phyloP scores from a whole-genome alignment of 768 basidiomycete species.

The Sistotremastrum suecicum region DNA sequence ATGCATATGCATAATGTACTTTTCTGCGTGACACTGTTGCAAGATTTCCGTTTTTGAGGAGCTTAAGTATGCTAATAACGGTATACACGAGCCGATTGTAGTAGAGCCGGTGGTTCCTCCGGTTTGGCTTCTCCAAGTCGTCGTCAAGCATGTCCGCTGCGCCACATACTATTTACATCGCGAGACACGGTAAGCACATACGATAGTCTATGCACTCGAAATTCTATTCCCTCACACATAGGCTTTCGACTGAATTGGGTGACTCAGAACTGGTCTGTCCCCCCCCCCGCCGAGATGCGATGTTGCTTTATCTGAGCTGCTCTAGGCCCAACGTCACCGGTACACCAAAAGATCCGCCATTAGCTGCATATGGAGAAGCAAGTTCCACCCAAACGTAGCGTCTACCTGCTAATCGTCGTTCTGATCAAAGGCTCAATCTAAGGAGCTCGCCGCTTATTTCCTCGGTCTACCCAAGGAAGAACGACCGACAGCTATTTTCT shows the following conservation, averaged over 20 bases:
- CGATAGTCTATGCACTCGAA: neutral
- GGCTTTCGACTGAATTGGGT: slow-evolving; percentile 71
- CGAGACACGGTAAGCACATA: slow-evolving; percentile 40
- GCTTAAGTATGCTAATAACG: too few relatives aligned
- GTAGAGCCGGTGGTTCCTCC: too few relatives aligned
- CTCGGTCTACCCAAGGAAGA: slow-evolving; percentile 46
- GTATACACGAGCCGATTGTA: too few relatives aligned
- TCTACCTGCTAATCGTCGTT: neutral
- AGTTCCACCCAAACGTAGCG: slow-evolving; percentile 1
- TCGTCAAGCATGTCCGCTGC: too few relatives aligned
- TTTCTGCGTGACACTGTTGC: too few relatives aligned
- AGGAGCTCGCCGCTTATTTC: slow-evolving; percentile 56
- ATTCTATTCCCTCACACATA: slow-evolving; percentile 16
- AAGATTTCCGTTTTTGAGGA: too few relatives aligned
- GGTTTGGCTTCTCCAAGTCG: too few relatives aligned
- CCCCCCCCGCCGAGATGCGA: neutral
- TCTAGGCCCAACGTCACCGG: slow-evolving; percentile 51
- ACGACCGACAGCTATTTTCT: slow-evolving; percentile 66
- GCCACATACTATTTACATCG: slow-evolving; percentile 45
- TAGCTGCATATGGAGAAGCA: slow-evolving; percentile 62
- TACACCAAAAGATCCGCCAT: slow-evolving; percentile 55
- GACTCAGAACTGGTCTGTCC: slow-evolving; percentile 42
- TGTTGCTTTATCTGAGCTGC: slow-evolving; percentile 2
- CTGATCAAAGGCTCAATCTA: slow-evolving; percentile 44
- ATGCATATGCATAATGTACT: too few relatives aligned